Evolutionary conservation across 1,139 yeast species (phyloP), one percentile per base, ranked within the genome.

Genomic region (Nematodospora anomalae): DNA sequence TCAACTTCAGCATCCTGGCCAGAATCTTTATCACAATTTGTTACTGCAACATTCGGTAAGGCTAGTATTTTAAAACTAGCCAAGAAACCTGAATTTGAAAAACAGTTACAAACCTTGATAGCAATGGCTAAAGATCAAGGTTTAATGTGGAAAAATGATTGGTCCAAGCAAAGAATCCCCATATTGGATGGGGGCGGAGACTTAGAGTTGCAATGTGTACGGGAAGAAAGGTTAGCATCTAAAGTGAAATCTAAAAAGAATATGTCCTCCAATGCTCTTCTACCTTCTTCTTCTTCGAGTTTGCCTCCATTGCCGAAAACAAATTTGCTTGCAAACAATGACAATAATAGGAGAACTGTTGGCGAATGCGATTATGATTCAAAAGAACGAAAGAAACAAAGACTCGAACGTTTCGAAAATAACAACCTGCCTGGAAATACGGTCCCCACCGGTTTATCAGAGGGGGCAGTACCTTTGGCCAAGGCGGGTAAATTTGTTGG

Each of bases 161-260:
- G 95, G 95, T 54, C 52, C 7, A 49, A 43, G 7, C 84, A 79
- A 54, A 60, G 61, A 21, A 47, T 84, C 1, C 90, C 92, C 0
- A 54, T 78, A 2, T 51, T 82, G 26, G 67, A 61, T 35, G 53
- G 27, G 37, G 44, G 34, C 4, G 35, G 30, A 9, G 35, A 16
- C 12, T 28, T 49, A 11, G 33, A 30, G 7, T 38, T 49, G 35
- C 41, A 29, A 13, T 35, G 34, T n/a, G 25, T 32, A 15, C 21
- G 23, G 15, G 24, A 4, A 6, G 13, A 15, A 23, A 23, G 11
- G 11, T 15, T 16, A 31, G 10, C 20, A 28, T 16, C 4, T 10
- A 28, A 20, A 28, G n/a, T 10, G 20, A 6, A 15, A 24, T 23
- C 11, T 23, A 14, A 16, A 14, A 18, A 30, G 11, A 10, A 14